These are phyloP conservation scores for Pseudocercospora ulei DNA, from an alignment of 2,329 filamentous ascomycete genomes.

Conservation along the genomic window DNA sequence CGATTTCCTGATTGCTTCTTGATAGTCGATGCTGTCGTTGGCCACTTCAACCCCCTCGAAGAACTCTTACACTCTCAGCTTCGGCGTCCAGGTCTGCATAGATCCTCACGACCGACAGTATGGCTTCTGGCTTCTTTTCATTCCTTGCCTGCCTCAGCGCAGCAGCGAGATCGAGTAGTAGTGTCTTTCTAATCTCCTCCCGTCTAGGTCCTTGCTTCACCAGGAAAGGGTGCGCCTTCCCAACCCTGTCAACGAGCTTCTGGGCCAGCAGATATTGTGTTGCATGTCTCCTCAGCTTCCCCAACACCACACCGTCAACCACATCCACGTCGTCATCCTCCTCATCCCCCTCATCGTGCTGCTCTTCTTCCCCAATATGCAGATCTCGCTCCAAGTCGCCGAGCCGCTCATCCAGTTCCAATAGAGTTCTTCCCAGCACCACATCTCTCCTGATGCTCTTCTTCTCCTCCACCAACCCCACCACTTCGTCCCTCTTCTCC, in stretches of 20 bases:
- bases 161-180: conserved; percentile 56
- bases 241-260: conserved; percentile 44
- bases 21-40: too few species aligned
- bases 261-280: conserved; percentile 51
- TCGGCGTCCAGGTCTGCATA: conserved; percentile 55
- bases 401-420: conserved; percentile 58
- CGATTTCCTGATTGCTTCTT: too few species aligned
- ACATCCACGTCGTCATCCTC: conserved; percentile 30
- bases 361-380: conserved; percentile 40
- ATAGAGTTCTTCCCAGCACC: conserved; percentile 50
- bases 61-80: conserved; percentile 49
- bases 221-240: conserved; percentile 54
- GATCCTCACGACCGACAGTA: conserved; percentile 50
- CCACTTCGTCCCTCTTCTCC: conserved; percentile 54
- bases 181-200: conserved; percentile 50
- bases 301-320: conserved; percentile 31
- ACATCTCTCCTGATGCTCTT: conserved; percentile 54
- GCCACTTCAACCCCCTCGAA: conserved; percentile 40
- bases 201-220: conserved; percentile 49
- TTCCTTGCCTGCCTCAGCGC: conserved; percentile 50
- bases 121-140: conserved; percentile 36
- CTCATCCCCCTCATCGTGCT: conserved; percentile 29
- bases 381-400: conserved; percentile 55
- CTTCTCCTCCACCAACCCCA: conserved; percentile 56
- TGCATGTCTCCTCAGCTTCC: conserved; percentile 47